These are phyloP conservation scores for Rhizopogon roseolus DNA, from an alignment of 768 basidiomycete genomes.

Conservation along the genomic window DNA sequence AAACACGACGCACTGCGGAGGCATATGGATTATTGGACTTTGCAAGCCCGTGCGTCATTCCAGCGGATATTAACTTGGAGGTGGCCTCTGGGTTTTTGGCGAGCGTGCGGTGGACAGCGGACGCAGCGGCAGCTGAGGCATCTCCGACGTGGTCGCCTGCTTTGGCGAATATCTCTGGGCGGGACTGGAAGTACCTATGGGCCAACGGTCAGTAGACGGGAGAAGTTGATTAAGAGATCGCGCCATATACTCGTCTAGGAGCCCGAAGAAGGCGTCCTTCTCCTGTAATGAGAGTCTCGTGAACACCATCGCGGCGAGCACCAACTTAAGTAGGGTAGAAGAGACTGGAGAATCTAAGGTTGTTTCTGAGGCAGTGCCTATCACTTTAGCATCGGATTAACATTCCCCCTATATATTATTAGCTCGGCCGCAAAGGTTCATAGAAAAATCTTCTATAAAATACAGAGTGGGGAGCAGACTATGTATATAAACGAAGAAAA, in stretches of 20 bases:
- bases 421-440: not conserved
- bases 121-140: constrained; percentile 26
- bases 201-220: not conserved
- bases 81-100: constrained; percentile 38
- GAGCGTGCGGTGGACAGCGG: constrained; percentile 43
- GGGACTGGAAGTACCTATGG: constrained; percentile 66
- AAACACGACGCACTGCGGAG: constrained; percentile 28
- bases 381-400: not conserved
- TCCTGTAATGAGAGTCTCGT: constrained; percentile 59
- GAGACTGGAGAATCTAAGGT: not conserved
- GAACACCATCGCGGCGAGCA: constrained; percentile 54
- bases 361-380: not conserved
- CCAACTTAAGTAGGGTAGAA: not conserved
- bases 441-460: constrained; percentile 21
- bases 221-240: not conserved
- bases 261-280: constrained; percentile 77
- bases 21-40: constrained; percentile 32
- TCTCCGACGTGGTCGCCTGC: constrained; percentile 12
- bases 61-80: constrained; percentile 35
- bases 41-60: constrained; percentile 31
- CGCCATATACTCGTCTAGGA: constrained; percentile 68
- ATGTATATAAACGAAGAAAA: not conserved
- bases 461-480: constrained; percentile 14
- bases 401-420: not conserved
- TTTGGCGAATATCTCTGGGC: constrained; percentile 57